A percentile compares a stretch with the other conserved stretches of the same genome.
These are phyloP conservation scores for Wickerhamiella kazuoi DNA, from an alignment of 805 yeast genomes.

Conservation along the genomic window DNA sequence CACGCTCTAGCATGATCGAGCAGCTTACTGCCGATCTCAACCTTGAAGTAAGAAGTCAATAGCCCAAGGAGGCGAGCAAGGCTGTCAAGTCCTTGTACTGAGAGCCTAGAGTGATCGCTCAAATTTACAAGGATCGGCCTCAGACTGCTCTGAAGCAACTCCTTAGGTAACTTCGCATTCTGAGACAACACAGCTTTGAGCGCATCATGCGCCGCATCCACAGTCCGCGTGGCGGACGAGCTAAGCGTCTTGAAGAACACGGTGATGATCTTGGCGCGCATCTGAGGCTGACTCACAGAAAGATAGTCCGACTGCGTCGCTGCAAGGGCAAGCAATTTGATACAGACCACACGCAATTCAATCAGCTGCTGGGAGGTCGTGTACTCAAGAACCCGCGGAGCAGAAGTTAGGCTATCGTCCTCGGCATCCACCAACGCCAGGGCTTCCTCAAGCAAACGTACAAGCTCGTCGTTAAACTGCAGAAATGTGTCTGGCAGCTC, in stretches of 20 bases:
- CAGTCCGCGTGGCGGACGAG: conserved; percentile 67
- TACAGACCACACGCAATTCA: conserved; percentile 78
- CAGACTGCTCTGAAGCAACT: conserved; percentile 81
- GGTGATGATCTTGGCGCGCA: conserved; percentile 71
- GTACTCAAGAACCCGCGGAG: conserved; percentile 70
- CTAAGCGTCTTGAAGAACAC: conserved; percentile 88
- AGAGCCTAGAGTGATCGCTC: conserved; percentile 79
- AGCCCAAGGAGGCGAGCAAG: conserved; percentile 71
- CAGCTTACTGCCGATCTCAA: conserved; percentile 85
- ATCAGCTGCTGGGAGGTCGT: conserved; percentile 77
- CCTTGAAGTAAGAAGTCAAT: conserved; percentile 81
- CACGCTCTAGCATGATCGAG: conserved; percentile 89
- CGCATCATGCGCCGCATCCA: conserved; percentile 86
- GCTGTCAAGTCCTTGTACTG: conserved; percentile 82
- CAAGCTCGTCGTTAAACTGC: conserved; percentile 75
- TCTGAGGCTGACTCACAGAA: conserved; percentile 37
- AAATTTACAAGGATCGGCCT: conserved; percentile 91
- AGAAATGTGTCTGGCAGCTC: conserved; percentile 65
- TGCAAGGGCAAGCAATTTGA: conserved; percentile 64
- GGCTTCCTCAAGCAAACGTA: conserved; percentile 72
- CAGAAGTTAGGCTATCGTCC: conserved; percentile 82
- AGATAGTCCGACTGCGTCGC: conserved; percentile 60
- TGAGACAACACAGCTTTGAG: conserved; percentile 66
- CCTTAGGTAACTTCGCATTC: conserved; percentile 73
- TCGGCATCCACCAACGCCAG: conserved; percentile 93